phyloP scores from a whole-genome alignment of 2,329 filamentous ascomycete species.

The Aspergillus terreus region DNA sequence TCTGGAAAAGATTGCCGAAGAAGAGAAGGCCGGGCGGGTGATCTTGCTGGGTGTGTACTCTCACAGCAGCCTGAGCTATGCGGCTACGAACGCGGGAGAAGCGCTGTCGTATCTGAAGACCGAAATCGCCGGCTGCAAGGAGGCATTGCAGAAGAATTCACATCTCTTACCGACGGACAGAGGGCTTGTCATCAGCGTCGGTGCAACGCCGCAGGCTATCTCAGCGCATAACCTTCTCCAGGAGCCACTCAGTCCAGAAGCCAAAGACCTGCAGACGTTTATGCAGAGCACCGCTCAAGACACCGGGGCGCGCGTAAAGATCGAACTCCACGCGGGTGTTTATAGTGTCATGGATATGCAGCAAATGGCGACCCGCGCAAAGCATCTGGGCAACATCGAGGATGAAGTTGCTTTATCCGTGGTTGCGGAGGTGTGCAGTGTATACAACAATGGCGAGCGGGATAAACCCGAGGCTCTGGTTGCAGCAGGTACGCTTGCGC shows the following conservation, averaged over 20 bases:
- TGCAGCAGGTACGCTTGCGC: constrained; percentile 64
- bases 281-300: constrained; percentile 10
- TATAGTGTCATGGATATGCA: constrained; percentile 76
- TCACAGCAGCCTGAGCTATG: constrained; percentile 71
- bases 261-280: constrained; percentile 25
- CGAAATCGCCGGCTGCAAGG: constrained; percentile 54
- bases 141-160: constrained; percentile 23
- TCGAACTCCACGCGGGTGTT: constrained; percentile 73
- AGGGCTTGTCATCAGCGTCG: constrained; percentile 61
- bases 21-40: constrained; percentile 25
- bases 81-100: constrained; percentile 49
- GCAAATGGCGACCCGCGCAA: constrained; percentile 69
- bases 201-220: constrained; percentile 71
- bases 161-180: constrained; percentile 11
- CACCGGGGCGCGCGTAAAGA: constrained; percentile 28
- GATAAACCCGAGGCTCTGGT: constrained; percentile 62
- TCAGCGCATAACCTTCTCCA: constrained; percentile 58
- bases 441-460: constrained; percentile 60
- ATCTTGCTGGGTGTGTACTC: constrained; percentile 64
- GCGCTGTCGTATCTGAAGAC: constrained; percentile 57
- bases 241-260: constrained; percentile 31
- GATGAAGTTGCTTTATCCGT: constrained; percentile 63
- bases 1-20: constrained; percentile 23
- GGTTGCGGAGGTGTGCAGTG: constrained; percentile 66
- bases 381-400: constrained; percentile 30